Conservation (phyloP, 1,139 yeast genomes). For the Debaryomyces udenii region DNA sequence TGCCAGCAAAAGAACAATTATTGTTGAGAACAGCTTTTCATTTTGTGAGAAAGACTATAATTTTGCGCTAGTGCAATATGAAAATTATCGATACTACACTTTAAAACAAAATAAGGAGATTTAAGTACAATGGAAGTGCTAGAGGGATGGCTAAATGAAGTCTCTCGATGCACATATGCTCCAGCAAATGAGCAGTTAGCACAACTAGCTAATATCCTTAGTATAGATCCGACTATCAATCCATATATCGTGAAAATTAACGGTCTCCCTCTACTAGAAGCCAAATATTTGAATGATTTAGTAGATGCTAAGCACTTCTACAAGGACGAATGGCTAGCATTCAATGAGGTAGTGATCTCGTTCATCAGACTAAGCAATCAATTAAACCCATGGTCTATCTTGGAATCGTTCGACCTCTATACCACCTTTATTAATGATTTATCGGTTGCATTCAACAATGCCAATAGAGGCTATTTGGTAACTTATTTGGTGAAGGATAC, state of each 20-base stretch:
- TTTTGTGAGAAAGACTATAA: slow-evolving; percentile 6
- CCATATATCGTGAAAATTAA: slow-evolving; percentile 18
- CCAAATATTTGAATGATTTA: slow-evolving; percentile 14
- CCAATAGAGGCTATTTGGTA: slow-evolving; percentile 51
- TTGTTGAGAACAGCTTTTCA: not conserved
- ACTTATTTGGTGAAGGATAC: slow-evolving; percentile 46
- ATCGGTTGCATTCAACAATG: slow-evolving; percentile 61
- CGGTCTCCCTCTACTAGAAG: slow-evolving; percentile 11
- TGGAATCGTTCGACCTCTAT: slow-evolving; percentile 62
- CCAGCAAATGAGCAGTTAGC: slow-evolving; percentile 11
- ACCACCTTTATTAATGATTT: slow-evolving; percentile 55
- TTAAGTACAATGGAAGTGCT: slow-evolving; percentile 9
- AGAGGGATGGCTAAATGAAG: slow-evolving; percentile 9
- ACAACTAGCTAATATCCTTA: slow-evolving; percentile 9
- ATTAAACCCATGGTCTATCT: slow-evolving; percentile 60
- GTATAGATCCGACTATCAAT: slow-evolving; percentile 15
- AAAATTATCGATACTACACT: slow-evolving; percentile 2
- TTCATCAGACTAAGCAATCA: slow-evolving; percentile 57
- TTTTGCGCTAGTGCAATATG: slow-evolving; percentile 1
- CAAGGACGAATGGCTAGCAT: slow-evolving; percentile 50
- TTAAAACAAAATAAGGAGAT: not conserved
- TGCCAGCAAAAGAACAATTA: not conserved
- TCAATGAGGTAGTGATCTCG: slow-evolving; percentile 51
- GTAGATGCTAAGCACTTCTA: slow-evolving; percentile 41
- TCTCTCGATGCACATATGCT: slow-evolving; percentile 8